Percentiles rank a stretch among this genome's conserved stretches.
These are phyloP conservation scores for Diaporthe vaccinii DNA, from an alignment of 2,329 filamentous ascomycete species.

Conservation along the genomic window DNA sequence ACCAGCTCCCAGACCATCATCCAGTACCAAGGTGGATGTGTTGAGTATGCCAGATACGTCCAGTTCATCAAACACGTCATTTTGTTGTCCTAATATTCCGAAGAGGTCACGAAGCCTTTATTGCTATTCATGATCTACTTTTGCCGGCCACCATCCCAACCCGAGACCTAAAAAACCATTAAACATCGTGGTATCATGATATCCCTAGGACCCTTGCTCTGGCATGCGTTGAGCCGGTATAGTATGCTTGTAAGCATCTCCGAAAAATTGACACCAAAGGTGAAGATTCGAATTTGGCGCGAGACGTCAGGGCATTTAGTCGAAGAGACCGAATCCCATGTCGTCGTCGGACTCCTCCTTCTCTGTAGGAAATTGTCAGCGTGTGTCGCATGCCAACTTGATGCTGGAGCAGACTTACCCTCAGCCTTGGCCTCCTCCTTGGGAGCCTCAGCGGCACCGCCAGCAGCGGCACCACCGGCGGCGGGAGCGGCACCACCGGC, in stretches of 20 bases:
- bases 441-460: slow-evolving; percentile 72
- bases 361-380: slow-evolving; percentile 57
- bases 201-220: slow-evolving; percentile 45
- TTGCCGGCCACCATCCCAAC: slow-evolving; percentile 30
- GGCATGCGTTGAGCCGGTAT: slow-evolving; percentile 49
- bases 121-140: slow-evolving; percentile 36
- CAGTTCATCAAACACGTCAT: background rate
- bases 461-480: slow-evolving; percentile 77
- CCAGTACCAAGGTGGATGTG: too few species aligned
- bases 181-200: slow-evolving; percentile 33
- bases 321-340: slow-evolving; percentile 83
- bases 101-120: slow-evolving; percentile 33
- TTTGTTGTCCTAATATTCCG: background rate
- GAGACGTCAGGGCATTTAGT: slow-evolving; percentile 64
- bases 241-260: slow-evolving; percentile 38
- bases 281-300: slow-evolving; percentile 9
- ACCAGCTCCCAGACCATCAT: background rate
- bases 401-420: slow-evolving; percentile 70
- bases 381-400: slow-evolving; percentile 16
- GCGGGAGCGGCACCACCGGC: slow-evolving; percentile 75
- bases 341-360: slow-evolving; percentile 82
- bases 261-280: slow-evolving; percentile 22
- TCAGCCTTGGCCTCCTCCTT: slow-evolving; percentile 81
- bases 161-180: slow-evolving; percentile 29
- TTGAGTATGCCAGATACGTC: background rate